Evolutionary conservation across 768 basidiomycete genomes (phyloP), one percentile per base, ranked within the genome.

Genomic region (Cystobasidium tubakii): DNA sequence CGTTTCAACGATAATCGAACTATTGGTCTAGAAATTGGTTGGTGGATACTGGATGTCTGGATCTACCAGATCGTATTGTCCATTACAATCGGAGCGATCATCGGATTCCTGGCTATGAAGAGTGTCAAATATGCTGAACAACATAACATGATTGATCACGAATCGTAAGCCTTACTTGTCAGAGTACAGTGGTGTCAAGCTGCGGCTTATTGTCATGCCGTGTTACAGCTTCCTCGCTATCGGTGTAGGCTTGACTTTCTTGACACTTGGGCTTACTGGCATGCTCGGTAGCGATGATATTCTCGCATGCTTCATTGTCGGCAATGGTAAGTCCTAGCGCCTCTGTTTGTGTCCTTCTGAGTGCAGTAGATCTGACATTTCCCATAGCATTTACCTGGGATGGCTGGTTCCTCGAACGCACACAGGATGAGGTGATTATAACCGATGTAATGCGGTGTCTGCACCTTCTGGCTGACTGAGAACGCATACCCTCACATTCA

Each of bases 211-310:
- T 6, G 12, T 54, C 6, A 1, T 10, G 12, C 39, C 1, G 39
- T 25, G 19, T 12, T 15, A n/a, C 31, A 39, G 39, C 33, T 50
- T 31, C 42, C 43, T 73, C 1, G 77, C 72, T 10, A 78, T 77
- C 57, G 78, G 77, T 0, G 60, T 79, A 23, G 78, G 78, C 0
- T 63, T 79, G 1, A 75, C 77, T 6, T 74, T 78, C 53, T 66
- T 78, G 17, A 73, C 73, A 0, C 63, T 79, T n/a, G 79, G 75
- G 10, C 75, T 81, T 29, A 81, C 82, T 25, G 83, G 83, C 15
- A 76, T 83, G 0, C 67, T 83, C 12, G 83, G 83, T 0, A 80
- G 80, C 25, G 83, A 83, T 76, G 83, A 84, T 73, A 79, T 84
- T 15, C 77, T 84, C 4, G 75, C 74, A 34, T 81, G 81, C 73